Evolutionary conservation across 768 basidiomycete species (phyloP), one percentile per base, ranked within the genome.

Genomic region (Trametes meyenii): DNA sequence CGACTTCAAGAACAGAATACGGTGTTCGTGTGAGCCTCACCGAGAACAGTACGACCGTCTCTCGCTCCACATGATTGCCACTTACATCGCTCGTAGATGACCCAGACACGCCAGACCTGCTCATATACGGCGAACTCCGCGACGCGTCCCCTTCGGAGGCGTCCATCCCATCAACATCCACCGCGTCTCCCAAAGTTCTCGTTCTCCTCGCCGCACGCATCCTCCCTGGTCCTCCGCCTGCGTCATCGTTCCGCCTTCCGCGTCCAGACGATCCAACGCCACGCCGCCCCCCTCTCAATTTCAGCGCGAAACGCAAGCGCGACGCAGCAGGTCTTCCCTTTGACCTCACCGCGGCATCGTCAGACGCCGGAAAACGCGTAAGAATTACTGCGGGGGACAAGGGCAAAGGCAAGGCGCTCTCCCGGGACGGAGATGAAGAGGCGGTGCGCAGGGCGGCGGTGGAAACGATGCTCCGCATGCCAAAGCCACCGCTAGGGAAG

Each of bases 201-300:
- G 74, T 76, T 33, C 75, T 89, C 49, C 67, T 76, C 17, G 88
- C 88, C 7, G 87, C 84, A 0, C 83, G 86, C 42, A 79, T 90
- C 61, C 77, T 79, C 10, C 70, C 81, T 66, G 69, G 72, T 16
- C 76, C 80, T 48, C 77, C 76, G 0, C 67, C 67, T 6, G 63
- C 71, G 36, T 67, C 72, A 16, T 71, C 79, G 11, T 55, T 62
- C 26, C 77, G 82, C 6, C 70, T 76, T 0, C 87, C 87, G 4
- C 79, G 90, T 38, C 90, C 90, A 0, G 90, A 92, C 62, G 90
- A 92, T 62, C 90, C 89, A 0, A 90, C 86, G 5, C 90, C 90
- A 8, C 87, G 90, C 17, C 78, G 80, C 29, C 89, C 89, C 0
- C 87, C 89, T 3, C 63, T 66, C 7, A 50, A 46, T 63, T 75